phyloP scores from a whole-genome alignment of 352 stramenopile species.

The Phytophthora pini region DNA sequence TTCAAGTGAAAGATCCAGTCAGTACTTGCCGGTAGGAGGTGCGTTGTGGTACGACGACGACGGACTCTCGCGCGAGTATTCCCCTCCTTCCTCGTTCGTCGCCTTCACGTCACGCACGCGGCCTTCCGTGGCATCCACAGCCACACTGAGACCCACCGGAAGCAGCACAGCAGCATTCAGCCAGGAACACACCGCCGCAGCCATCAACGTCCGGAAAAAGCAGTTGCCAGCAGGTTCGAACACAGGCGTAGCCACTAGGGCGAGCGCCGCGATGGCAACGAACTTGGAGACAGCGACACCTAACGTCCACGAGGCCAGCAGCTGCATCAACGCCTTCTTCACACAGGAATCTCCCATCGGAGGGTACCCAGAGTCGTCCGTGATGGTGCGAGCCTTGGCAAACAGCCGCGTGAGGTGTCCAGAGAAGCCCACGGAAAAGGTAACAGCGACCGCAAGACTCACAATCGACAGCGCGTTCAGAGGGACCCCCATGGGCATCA shows the following conservation, averaged over 20 bases:
- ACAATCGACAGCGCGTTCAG: constrained; percentile 88
- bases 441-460: constrained; percentile 78
- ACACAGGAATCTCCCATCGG: constrained; percentile 40
- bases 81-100: constrained; percentile 46
- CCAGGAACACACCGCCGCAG: constrained; percentile 42
- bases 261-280: constrained; percentile 46
- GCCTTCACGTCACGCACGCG: constrained; percentile 44
- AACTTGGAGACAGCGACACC: constrained; percentile 49
- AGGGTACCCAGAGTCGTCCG: constrained; percentile 22
- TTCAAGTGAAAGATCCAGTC: neutral
- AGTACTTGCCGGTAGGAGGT: constrained; percentile 29
- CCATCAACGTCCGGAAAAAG: constrained; percentile 56
- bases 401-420: constrained; percentile 79
- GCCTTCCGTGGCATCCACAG: constrained; percentile 48
- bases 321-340: constrained; percentile 45
- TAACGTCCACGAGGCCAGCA: constrained; percentile 50
- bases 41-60: constrained; percentile 37
- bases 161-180: constrained; percentile 45
- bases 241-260: constrained; percentile 38
- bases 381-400: constrained; percentile 41
- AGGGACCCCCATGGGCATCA: constrained; percentile 64
- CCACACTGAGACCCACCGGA: constrained; percentile 53
- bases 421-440: constrained; percentile 82
- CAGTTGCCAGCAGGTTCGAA: constrained; percentile 49
- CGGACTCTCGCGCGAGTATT: constrained; percentile 44